Percentiles rank a stretch among this genome's conserved stretches.
These are phyloP conservation scores for Allomyces arbusculus DNA, from an alignment of 192 early-diverging fungal genomes.

Conservation along the genomic window DNA sequence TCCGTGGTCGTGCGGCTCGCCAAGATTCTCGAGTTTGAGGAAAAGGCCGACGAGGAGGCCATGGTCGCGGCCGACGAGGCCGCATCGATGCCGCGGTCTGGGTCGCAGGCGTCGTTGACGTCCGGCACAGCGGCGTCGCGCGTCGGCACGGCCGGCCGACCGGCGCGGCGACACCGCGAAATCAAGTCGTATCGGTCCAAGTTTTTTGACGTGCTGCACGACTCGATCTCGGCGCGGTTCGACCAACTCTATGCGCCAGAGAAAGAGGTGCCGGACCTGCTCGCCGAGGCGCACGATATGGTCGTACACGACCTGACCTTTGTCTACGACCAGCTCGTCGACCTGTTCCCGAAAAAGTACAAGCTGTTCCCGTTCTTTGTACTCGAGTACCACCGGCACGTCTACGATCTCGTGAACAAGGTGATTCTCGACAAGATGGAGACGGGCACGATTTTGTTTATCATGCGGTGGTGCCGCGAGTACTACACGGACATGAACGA, in stretches of 20 bases:
- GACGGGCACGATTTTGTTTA: constrained; percentile 61
- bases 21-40: constrained; percentile 89
- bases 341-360: constrained; percentile 74
- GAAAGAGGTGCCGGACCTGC: constrained; percentile 33
- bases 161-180: constrained; percentile 18
- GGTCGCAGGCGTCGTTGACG: constrained; percentile 12
- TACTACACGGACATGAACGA: constrained; percentile 77
- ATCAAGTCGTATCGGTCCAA: constrained; percentile 59
- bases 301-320: constrained; percentile 76
- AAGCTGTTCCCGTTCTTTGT: constrained; percentile 91
- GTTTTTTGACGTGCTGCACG: constrained; percentile 54
- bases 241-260: constrained; percentile 35
- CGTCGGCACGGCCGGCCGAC: constrained; percentile 18
- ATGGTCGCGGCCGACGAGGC: constrained; percentile 2
- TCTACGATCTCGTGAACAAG: constrained; percentile 59
- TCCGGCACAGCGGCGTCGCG: constrained; percentile 18
- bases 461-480: constrained; percentile 77
- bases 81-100: not conserved
- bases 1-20: constrained; percentile 68
- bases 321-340: constrained; percentile 69
- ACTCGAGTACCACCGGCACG: constrained; percentile 81
- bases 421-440: constrained; percentile 57
- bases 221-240: constrained; percentile 46
- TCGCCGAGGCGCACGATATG: constrained; percentile 45
- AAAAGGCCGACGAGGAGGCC: constrained; percentile 63